Base-by-base conservation (phyloP, 352 stramenopile genomes). In the Aphanomyces invadans region DNA sequence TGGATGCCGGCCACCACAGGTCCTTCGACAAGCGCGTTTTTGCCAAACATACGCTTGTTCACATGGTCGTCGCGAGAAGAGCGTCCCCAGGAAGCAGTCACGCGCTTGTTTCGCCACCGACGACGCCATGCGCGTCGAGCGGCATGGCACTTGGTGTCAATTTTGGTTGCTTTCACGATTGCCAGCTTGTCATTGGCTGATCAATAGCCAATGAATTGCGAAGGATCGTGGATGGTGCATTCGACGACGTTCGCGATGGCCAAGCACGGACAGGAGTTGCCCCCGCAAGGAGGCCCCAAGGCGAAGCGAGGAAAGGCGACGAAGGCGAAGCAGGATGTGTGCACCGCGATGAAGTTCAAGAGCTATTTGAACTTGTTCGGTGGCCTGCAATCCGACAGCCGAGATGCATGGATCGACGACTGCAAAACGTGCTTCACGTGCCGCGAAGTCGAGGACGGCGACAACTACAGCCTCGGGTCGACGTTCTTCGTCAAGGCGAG, bases 401-500 rank as follows among this genome's bases (percentile, higher is more conserved):
- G 28, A n/a, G 46, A 67, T 2, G 1, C 5, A 7, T 52, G 81
- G 4, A 53, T 80, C 33, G 53, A 70, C 3, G 76, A 83, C 56
- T 83, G 76, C 64, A 73, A 81, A 54, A 72, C 69, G 23, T 74
- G 73, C 60, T 83, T 83, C 69, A 79, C 76, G 28, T 76, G 74
- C 12, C 69, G 76, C 23, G 72, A 77, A 63, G 75, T 79, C 25
- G 74, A 80, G 57, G 73, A 78, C n/a, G 74, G 66, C 49, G 77
- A 80, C 53, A 65, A 77, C 49, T 85, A 86, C 69, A 86, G 76
- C 66, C 73, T 72, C 19, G 79, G 79, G 48, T 74, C 72, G 54
- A 87, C 78, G 23, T 87, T 80, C 67, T 89, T 88, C 38, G 26
- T 85, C 45, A 69, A 69, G 25, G 80, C 80, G 12, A 73, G 76